phyloP scores from a whole-genome alignment of 192 early-diverging fungal species.

The Coemansia guatemalensis region DNA sequence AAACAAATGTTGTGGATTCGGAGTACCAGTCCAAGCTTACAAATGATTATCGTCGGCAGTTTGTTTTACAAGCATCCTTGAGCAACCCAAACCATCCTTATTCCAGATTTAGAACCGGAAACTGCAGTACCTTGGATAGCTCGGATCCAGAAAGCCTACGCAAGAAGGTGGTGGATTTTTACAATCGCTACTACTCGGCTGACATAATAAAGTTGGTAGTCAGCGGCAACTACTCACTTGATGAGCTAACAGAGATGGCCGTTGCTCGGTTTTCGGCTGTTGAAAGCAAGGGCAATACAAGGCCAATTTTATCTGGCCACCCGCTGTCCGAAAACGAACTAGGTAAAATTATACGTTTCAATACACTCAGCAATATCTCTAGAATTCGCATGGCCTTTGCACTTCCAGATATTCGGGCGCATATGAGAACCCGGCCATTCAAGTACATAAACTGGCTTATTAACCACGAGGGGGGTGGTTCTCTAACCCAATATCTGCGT shows the following conservation, averaged over 20 bases:
- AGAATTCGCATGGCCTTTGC: slow-evolving; percentile 72
- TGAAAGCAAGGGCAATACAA: slow-evolving; percentile 65
- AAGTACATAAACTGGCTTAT: slow-evolving; percentile 75
- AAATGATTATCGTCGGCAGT: slow-evolving; percentile 46
- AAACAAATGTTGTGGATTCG: slow-evolving; percentile 86
- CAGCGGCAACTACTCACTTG: slow-evolving; percentile 76
- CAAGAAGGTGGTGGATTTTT: slow-evolving; percentile 77
- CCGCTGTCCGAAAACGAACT: slow-evolving; percentile 69
- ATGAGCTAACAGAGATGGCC: slow-evolving; percentile 71
- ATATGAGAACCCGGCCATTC: slow-evolving; percentile 56
- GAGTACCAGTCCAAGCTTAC: slow-evolving; percentile 86
- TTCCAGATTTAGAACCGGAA: slow-evolving; percentile 82
- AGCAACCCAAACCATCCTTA: slow-evolving; percentile 70
- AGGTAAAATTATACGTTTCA: slow-evolving; percentile 63
- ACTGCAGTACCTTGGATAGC: slow-evolving; percentile 72
- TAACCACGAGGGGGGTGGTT: slow-evolving; percentile 80
- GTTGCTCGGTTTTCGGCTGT: slow-evolving; percentile 76
- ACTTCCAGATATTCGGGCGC: slow-evolving; percentile 67
- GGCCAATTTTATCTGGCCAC: slow-evolving; percentile 59
- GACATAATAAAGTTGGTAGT: slow-evolving; percentile 89
- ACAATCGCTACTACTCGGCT: slow-evolving; percentile 82
- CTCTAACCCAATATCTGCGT: slow-evolving; percentile 77
- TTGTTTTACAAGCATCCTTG: neutral
- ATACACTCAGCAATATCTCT: slow-evolving; percentile 72
- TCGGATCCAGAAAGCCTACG: slow-evolving; percentile 53